phyloP scores from a whole-genome alignment of 2,329 filamentous ascomycete genomes.

The Cladosporium sphaerospermum region DNA sequence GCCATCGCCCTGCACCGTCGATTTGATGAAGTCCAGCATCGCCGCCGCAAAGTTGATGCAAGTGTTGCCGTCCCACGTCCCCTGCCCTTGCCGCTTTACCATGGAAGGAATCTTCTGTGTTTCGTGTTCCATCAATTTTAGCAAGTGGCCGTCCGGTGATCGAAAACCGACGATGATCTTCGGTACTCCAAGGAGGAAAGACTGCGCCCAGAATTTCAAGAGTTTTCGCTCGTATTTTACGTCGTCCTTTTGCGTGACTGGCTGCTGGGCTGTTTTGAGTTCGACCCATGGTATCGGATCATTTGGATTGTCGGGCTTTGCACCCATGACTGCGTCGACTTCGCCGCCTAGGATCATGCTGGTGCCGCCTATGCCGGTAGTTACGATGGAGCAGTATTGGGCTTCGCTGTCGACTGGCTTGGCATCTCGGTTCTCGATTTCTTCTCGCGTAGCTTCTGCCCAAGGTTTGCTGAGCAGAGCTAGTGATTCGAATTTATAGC shows the following conservation, averaged over 20 bases:
- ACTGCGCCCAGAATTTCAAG: constrained; percentile 87
- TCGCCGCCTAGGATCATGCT: constrained; percentile 81
- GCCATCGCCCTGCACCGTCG: constrained; percentile 52
- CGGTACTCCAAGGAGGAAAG: constrained; percentile 58
- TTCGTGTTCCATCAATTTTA: constrained; percentile 68
- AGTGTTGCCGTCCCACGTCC: constrained; percentile 82
- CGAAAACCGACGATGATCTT: constrained; percentile 89
- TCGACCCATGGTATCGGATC: constrained; percentile 87
- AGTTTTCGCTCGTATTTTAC: constrained; percentile 60
- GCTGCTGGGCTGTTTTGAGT: constrained; percentile 67
- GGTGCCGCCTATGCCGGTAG: constrained; percentile 73
- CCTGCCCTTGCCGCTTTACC: constrained; percentile 57
- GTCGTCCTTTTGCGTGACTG: constrained; percentile 57
- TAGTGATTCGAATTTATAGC: constrained; percentile 94
- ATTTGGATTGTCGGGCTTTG: constrained; percentile 60
- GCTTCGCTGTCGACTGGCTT: constrained; percentile 78
- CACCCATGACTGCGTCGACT: constrained; percentile 88
- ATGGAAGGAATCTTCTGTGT: constrained; percentile 72
- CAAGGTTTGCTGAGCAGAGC: constrained; percentile 70
- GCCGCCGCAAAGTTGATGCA: constrained; percentile 84
- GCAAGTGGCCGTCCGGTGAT: constrained; percentile 63
- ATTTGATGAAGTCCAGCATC: constrained; percentile 54
- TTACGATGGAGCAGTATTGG: constrained; percentile 92
- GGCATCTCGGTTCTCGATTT: constrained; percentile 69
- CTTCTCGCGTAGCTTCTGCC: constrained; percentile 63